These are phyloP conservation scores for Euptelea pleiosperma DNA, from an alignment of 164 flowering plant genomes.

Conservation along the genomic window DNA sequence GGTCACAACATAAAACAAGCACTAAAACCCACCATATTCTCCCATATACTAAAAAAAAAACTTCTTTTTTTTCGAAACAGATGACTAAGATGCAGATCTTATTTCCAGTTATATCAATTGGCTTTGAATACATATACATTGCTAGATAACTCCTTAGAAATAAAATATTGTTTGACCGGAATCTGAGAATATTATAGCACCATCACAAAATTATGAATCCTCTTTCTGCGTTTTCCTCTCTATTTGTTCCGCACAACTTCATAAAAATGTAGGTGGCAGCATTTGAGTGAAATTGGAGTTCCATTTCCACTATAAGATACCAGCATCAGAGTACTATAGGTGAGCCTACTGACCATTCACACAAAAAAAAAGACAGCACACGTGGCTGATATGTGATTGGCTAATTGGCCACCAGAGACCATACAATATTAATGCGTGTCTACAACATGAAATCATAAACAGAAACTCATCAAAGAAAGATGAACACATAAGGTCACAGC, in stretches of 20 bases:
- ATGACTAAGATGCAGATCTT: too few species aligned
- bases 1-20: background rate
- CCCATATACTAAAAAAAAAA: too few species aligned
- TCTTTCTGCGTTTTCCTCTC: too few species aligned
- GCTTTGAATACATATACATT: background rate
- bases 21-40: too few species aligned
- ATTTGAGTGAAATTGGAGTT: constrained; percentile 9
- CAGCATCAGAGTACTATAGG: constrained; percentile 23
- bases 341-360: constrained; percentile 55
- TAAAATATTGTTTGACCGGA: background rate
- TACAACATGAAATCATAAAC: background rate
- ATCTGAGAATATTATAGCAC: too few species aligned
- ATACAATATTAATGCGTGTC: too few species aligned
- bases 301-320: constrained; percentile 16
- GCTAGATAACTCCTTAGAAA: background rate
- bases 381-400: constrained; percentile 29
- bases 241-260: too few species aligned
- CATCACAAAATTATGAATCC: too few species aligned
- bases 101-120: background rate
- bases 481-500: background rate
- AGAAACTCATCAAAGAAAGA: background rate
- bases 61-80: too few species aligned
- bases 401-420: constrained; percentile 41
- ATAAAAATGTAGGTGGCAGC: constrained; percentile 10
- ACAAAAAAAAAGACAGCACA: constrained; percentile 14